Conservation (phyloP, 345 rosid species). For the Populus tremula region DNA sequence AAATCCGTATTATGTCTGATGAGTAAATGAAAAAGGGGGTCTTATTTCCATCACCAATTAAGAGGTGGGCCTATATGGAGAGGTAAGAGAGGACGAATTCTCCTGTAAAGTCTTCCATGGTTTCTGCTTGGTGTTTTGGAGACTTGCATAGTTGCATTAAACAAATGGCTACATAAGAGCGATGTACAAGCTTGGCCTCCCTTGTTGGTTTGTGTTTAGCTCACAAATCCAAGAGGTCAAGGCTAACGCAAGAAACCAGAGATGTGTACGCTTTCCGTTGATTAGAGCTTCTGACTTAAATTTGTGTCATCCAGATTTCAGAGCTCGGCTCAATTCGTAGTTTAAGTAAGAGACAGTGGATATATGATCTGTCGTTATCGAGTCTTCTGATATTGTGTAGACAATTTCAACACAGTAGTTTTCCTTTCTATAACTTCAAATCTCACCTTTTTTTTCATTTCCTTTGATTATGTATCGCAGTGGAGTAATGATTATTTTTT, state of each 20-base stretch:
- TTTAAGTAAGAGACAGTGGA: too few relatives aligned
- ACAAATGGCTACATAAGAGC: not conserved
- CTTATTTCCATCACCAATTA: not conserved
- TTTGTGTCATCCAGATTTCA: too few relatives aligned
- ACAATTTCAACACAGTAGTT: too few relatives aligned
- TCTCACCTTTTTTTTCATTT: too few relatives aligned
- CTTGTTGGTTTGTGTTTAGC: not conserved
- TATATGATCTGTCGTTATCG: too few relatives aligned
- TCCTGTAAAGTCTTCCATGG: not conserved
- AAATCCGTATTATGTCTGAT: not conserved
- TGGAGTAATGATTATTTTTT: too few relatives aligned
- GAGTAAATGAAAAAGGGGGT: not conserved
- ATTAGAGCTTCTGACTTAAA: too few relatives aligned
- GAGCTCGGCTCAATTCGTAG: too few relatives aligned
- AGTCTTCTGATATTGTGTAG: too few relatives aligned
- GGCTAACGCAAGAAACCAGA: not conserved
- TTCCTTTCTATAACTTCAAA: too few relatives aligned
- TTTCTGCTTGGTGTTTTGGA: not conserved
- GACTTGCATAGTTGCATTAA: not conserved
- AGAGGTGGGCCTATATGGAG: not conserved
- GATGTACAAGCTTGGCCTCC: not conserved
- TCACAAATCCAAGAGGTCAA: not conserved
- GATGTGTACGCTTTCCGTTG: too few relatives aligned
- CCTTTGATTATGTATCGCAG: too few relatives aligned
- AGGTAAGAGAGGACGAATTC: not conserved